Base-by-base conservation (phyloP, 2,329 filamentous ascomycete species). In the Aspergillus aculeatus region DNA sequence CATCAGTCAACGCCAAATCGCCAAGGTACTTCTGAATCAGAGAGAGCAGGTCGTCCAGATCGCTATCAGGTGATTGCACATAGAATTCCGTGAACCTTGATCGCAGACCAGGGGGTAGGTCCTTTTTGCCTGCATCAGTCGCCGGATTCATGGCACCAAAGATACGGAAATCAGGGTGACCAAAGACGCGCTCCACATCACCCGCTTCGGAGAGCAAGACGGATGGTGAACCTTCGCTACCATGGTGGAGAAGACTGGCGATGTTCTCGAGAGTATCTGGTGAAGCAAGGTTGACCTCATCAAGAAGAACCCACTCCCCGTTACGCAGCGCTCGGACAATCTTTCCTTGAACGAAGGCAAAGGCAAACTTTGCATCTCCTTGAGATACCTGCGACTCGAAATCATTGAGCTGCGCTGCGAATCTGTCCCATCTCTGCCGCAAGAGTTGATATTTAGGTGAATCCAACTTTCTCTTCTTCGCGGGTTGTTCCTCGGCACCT, bases 121-220 rank as follows among this genome's bases (percentile, higher is more conserved):
- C 95, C 58, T 94, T 89, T 78, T 99, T 99, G 62, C 96, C 95
- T 58, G 97, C 88, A 78, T 99, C 95, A 3, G 95, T 99, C 5
- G 95, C 95, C 31, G 95, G 95, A 71, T 99, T 99, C 95, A 99
- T 99, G 29, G 96, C 95, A 54, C 91, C 96, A 71, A 99, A 99
- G 14, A 99, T 90, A 44, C 95, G 88, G 74, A 99, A 99, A 64
- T 96, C 88, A 0, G 92, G 89, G 74, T 99, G 94, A 0, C 93
- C 95, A 62, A 88, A 84, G 38, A 99, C 88, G 64, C 93, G 86
- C 74, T 98, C 92, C 48, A 96, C 91, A 67, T 95, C 92, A 41
- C 95, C 95, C 44, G 92, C 95, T 78, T 99, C 95, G 0, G 93
- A 93, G 7, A 99, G 83, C 4, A 99, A 79, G 50, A 99, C 87